Percentiles rank a stretch among this genome's conserved stretches.
These are phyloP conservation scores for Cymbopogon flexuosus DNA, from an alignment of 202 grass and related monocot species.

Conservation along the genomic window DNA sequence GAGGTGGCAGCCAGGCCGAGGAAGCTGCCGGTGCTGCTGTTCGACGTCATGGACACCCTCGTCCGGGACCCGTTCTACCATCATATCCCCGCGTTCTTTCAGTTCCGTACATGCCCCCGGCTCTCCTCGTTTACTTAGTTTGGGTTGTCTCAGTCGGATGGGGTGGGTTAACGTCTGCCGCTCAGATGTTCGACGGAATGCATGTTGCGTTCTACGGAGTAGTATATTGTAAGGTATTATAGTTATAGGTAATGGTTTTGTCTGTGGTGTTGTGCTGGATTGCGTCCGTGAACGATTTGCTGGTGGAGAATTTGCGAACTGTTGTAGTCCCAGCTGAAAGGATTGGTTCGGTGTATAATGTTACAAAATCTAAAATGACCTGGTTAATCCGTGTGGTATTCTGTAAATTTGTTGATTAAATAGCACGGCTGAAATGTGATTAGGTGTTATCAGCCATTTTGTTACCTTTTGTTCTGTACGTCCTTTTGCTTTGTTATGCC, in stretches of 20 bases:
- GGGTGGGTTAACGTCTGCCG: neutral
- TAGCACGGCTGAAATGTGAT: neutral
- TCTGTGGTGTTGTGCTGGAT: neutral
- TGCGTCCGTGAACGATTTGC: neutral
- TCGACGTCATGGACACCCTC: conserved; percentile 94
- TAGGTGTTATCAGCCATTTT: neutral
- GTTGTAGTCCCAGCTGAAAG: neutral
- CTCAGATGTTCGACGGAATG: conserved; percentile 31
- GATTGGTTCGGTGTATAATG: neutral
- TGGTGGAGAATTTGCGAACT: neutral
- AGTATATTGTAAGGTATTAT: neutral
- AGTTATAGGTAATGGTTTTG: neutral
- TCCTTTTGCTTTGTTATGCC: neutral
- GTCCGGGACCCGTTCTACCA: conserved; percentile 91
- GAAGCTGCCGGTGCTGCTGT: conserved; percentile 77
- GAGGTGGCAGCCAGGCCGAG: conserved; percentile 13
- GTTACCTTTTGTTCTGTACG: neutral
- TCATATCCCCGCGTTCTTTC: conserved; percentile 76
- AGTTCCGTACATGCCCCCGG: conserved; percentile 39
- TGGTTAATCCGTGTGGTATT: neutral
- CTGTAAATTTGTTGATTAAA: neutral
- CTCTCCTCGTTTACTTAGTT: neutral
- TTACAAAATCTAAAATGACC: neutral
- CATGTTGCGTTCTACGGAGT: neutral
- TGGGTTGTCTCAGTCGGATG: neutral